Evolutionary conservation across 1,139 yeast genomes (phyloP).

Genomic region (Meyerozyma guilliermondii): DNA sequence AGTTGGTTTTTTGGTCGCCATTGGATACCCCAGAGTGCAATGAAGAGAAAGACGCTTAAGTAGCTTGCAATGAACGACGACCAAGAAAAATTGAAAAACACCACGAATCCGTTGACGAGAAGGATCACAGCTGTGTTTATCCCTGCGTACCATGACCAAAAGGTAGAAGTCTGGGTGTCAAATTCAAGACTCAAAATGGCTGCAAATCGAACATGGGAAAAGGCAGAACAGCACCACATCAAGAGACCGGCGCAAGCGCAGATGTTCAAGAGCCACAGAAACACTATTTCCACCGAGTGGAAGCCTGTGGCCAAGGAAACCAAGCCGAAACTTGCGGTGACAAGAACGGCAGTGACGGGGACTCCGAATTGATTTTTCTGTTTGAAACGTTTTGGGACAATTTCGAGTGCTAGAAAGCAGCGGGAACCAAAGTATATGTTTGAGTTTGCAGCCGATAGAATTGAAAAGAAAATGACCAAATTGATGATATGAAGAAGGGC

Average conservation of each 20-base stretch:
- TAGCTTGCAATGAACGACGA: background rate
- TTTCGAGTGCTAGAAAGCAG: constrained; percentile 17
- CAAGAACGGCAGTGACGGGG: constrained; percentile 15
- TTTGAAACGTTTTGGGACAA: constrained; percentile 6
- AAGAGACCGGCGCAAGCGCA: constrained; percentile 21
- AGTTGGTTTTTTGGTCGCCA: background rate
- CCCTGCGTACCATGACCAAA: background rate
- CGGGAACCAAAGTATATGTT: constrained; percentile 24
- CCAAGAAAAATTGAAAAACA: background rate
- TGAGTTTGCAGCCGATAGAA: constrained; percentile 24
- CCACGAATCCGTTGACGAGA: background rate
- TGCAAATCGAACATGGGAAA: constrained; percentile 7
- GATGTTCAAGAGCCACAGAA: constrained; percentile 14
- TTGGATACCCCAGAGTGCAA: background rate
- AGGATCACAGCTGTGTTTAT: background rate
- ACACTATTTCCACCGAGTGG: constrained; percentile 11
- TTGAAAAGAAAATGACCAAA: constrained; percentile 17
- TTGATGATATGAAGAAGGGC: constrained; percentile 10
- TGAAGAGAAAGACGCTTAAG: background rate
- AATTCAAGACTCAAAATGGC: constrained; percentile 1
- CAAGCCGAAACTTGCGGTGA: constrained; percentile 17
- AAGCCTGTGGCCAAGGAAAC: constrained; percentile 12
- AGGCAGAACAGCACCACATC: constrained; percentile 15
- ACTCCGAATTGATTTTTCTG: constrained; percentile 11
- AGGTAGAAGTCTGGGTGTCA: background rate